Base-by-base conservation (phyloP, 225 moss, liverwort and hornwort species). In the Sphagnum contortum region DNA sequence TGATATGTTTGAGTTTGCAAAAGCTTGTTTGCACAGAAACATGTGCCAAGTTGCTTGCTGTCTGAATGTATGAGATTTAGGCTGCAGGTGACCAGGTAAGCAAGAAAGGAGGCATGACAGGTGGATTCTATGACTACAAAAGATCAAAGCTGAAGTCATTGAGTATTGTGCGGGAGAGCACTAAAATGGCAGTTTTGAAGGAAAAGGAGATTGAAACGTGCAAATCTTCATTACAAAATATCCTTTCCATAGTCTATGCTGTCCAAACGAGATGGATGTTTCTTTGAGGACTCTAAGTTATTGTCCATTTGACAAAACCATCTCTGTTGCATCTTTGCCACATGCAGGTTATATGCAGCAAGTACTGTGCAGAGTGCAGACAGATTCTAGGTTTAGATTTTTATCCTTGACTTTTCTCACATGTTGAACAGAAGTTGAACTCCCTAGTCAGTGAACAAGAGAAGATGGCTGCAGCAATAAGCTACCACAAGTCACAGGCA, bases 71-170 rank as follows among this genome's bases (percentile, higher is more conserved):
- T 9, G n/a, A 29, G 29, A 29, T 29, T 29, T 29, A 29, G 68
- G 50, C 50, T 71, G 66, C 65, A 89, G 93, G 93, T 70, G 93
- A 94, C 71, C 93, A 94, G 72, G 93, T 94, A 48, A 88, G 84
- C 77, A 94, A 90, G 77, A 94, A 94, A 79, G 93, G 93, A 75
- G 93, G 90, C 61, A 90, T 94, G 90, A 94, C 93, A 48, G 93
- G 93, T 70, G 93, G 93, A 13, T 94, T 88, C 75, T 94, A 94
- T 54, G 93, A 94, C 74, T 90, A 86, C 69, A 86, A 88, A 69
- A 80, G 90, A 62, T 94, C 93, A 49, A 94, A 90, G 69, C 73
- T 94, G 73, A 94, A 94, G 70, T 61, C 90, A 71, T 68, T 90
- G 79, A 73, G 80, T 69, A 79, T 78, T 63, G 79, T 94, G 52